These are phyloP conservation scores for Purshia tridentata DNA, from an alignment of 306 rosid species.

Conservation along the genomic window DNA sequence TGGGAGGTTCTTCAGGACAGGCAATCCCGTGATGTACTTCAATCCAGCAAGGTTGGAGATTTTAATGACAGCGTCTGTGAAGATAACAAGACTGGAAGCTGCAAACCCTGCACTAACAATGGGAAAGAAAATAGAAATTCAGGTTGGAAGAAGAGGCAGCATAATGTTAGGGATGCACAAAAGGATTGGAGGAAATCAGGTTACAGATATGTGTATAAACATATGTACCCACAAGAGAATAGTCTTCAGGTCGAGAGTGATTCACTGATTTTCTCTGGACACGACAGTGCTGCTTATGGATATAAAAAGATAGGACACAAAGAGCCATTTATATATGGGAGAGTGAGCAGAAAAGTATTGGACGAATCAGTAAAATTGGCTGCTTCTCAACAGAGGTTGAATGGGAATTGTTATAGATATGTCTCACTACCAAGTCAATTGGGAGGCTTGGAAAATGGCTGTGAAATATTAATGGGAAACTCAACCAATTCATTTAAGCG, in stretches of 20 bases:
- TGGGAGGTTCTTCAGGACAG: background rate
- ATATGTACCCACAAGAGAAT: background rate
- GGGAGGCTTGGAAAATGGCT: background rate
- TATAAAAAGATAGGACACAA: background rate
- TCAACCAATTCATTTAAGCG: background rate
- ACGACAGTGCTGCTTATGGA: background rate
- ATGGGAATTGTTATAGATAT: background rate
- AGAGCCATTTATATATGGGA: background rate
- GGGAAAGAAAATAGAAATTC: slow-evolving; percentile 2
- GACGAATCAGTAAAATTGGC: slow-evolving; percentile 6
- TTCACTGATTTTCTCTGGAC: slow-evolving; percentile 1
- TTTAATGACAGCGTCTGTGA: background rate
- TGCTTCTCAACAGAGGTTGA: slow-evolving; percentile 14
- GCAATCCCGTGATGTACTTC: background rate
- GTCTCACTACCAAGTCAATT: background rate
- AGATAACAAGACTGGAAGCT: background rate
- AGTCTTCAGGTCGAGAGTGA: slow-evolving; percentile 3
- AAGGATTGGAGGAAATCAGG: slow-evolving; percentile 1
- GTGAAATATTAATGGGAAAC: background rate
- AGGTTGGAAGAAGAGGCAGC: slow-evolving; percentile 1
- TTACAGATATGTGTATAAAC: background rate
- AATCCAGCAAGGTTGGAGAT: slow-evolving; percentile 8
- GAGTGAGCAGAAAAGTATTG: background rate
- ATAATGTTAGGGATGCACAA: slow-evolving; percentile 6
- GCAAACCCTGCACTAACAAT: background rate